Conservation (phyloP, 1,139 yeast genomes). For the Fermentozyma sake region DNA sequence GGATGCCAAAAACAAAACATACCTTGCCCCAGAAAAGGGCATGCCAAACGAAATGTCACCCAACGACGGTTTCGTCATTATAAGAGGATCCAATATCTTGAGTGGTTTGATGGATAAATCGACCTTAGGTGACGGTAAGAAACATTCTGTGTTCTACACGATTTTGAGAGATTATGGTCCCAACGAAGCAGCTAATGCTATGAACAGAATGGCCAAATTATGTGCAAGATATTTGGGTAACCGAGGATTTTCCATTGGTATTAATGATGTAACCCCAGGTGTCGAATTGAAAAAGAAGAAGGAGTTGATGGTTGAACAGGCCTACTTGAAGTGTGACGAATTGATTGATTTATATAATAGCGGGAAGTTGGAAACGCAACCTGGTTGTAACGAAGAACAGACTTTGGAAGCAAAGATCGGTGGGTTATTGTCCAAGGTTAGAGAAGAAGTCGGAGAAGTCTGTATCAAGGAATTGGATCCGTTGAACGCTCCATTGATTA, state of each 20-base stretch:
- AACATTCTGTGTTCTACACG: constrained; percentile 93
- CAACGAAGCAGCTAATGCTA: constrained; percentile 88
- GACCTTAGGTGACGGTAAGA: constrained; percentile 95
- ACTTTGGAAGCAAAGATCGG: constrained; percentile 97
- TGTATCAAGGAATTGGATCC: constrained; percentile 89
- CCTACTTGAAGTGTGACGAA: constrained; percentile 89
- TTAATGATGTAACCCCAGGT: constrained; percentile 96
- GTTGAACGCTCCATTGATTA: constrained; percentile 91
- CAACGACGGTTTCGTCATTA: constrained; percentile 89
- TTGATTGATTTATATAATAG: constrained; percentile 73
- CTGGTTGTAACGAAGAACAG: constrained; percentile 98
- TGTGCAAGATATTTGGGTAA: constrained; percentile 95
- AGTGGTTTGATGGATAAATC: constrained; percentile 98
- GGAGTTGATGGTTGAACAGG: constrained; percentile 85
- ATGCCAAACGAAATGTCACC: constrained; percentile 94
- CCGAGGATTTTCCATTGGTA: constrained; percentile 96
- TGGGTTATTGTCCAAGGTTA: constrained; percentile 90
- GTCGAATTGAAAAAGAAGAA: constrained; percentile 68
- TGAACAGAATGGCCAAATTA: constrained; percentile 97
- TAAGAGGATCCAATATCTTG: constrained; percentile 83
- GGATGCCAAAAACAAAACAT: constrained; percentile 93
- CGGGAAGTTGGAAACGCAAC: constrained; percentile 95
- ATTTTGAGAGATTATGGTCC: constrained; percentile 94
- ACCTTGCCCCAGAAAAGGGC: constrained; percentile 60
- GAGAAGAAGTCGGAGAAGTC: constrained; percentile 98